These are phyloP conservation scores for Penicillium sp. DNA, from an alignment of 2,329 filamentous ascomycete genomes.

Conservation along the genomic window DNA sequence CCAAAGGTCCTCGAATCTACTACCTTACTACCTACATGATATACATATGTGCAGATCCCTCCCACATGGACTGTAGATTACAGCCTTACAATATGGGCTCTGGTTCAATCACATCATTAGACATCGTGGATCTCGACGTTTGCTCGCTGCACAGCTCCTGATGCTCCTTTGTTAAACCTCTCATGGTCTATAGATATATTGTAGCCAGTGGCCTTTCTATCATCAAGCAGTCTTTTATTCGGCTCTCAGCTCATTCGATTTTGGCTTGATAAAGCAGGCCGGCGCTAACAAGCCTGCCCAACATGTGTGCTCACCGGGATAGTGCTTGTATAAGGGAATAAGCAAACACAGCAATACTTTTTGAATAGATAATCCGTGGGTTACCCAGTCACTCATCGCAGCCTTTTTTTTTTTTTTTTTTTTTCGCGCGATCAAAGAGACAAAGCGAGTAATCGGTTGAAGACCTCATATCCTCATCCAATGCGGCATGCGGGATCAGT, in stretches of 20 bases:
- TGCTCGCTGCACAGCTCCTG: not conserved
- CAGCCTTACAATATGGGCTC: not conserved
- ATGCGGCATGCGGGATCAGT: constrained; percentile 21
- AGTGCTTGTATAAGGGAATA: not conserved
- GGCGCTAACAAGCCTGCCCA: not conserved
- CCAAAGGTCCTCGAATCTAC: constrained; percentile 3
- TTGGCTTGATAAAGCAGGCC: not conserved
- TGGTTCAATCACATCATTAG: not conserved
- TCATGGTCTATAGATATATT: not conserved
- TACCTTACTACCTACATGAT: constrained; percentile 12
- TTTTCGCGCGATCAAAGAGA: not conserved
- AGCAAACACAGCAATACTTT: not conserved
- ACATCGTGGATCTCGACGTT: not conserved
- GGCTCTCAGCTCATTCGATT: not conserved
- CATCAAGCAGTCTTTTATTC: not conserved
- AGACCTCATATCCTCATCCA: not conserved
- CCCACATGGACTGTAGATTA: not conserved
- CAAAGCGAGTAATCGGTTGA: not conserved
- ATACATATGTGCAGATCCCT: not conserved
- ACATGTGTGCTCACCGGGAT: not conserved
- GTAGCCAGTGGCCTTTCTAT: no score
- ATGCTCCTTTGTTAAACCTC: not conserved
- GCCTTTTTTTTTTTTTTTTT: not conserved
- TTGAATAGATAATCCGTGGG: not conserved
- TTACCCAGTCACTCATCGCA: not conserved